These are phyloP conservation scores for Coprinopsis sp. DNA, from an alignment of 768 basidiomycete species.

Conservation along the genomic window DNA sequence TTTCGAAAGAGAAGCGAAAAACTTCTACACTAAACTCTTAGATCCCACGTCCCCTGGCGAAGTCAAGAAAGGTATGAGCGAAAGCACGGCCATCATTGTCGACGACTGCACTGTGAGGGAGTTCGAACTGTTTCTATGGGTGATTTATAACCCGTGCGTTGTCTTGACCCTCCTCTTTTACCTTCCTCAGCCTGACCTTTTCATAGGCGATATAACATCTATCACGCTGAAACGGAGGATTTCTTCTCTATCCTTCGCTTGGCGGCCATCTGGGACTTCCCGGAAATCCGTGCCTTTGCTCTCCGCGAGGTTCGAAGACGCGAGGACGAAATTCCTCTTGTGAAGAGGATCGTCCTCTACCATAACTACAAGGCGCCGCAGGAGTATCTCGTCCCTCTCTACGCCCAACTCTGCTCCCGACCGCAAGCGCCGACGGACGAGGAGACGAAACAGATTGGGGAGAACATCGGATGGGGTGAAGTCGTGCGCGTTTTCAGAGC, in stretches of 20 bases:
- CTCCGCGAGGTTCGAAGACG: conserved; percentile 51
- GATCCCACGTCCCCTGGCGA: conserved; percentile 21
- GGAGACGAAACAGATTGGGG: no score
- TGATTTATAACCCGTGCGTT: conserved; percentile 60
- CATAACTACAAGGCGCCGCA: conserved; percentile 45
- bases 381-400: conserved; percentile 49
- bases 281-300: conserved; percentile 51
- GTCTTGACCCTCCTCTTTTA: not conserved
- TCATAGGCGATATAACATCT: conserved; percentile 52
- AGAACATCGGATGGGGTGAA: conserved; percentile 47
- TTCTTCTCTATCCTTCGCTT: conserved; percentile 60
- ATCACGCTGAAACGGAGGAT: conserved; percentile 41
- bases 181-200: conserved; percentile 19
- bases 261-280: conserved; percentile 52
- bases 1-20: conserved; percentile 46
- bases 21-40: conserved; percentile 34
- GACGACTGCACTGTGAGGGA: conserved; percentile 38
- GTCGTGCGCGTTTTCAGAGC: conserved; percentile 43
- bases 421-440: conserved; percentile 45
- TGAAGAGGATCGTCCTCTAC: conserved; percentile 43
- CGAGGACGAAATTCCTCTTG: conserved; percentile 9
- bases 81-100: conserved; percentile 34
- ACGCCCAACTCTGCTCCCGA: conserved; percentile 48
- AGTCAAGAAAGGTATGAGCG: conserved; percentile 26
- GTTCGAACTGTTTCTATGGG: conserved; percentile 53